Percentiles rank a stretch among this genome's conserved stretches.
phyloP scores from a whole-genome alignment of 495 filamentous ascomycete species.

The Daldinia bambusicola region DNA sequence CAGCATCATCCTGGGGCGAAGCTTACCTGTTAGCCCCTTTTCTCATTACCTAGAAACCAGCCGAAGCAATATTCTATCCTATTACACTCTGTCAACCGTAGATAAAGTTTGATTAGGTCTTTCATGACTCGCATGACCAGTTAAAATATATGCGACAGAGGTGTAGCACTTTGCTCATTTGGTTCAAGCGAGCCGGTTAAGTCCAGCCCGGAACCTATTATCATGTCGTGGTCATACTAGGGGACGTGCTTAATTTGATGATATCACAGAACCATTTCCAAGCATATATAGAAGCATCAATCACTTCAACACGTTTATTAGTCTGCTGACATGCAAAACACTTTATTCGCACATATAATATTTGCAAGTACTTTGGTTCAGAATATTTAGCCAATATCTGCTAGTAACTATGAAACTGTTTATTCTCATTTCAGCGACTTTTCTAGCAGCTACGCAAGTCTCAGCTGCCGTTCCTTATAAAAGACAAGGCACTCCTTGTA shows the following conservation, averaged over 20 bases:
- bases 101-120: no score
- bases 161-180: neutral
- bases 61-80: no score
- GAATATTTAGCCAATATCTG: neutral
- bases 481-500: neutral
- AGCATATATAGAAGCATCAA: neutral
- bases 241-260: neutral
- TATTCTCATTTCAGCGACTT: neutral
- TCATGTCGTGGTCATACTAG: neutral
- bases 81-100: no score
- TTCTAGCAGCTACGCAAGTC: neutral
- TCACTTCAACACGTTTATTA: neutral
- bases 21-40: no score
- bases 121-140: neutral
- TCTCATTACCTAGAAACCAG: no score
- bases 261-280: neutral
- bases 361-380: neutral
- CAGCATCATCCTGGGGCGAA: no score
- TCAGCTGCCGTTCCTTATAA: neutral
- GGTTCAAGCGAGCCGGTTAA: neutral
- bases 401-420: constrained; percentile 2
- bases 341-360: neutral
- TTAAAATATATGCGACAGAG: neutral
- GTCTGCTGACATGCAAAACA: neutral
- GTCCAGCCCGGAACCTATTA: neutral